phyloP scores from a whole-genome alignment of 805 yeast genomes.

The Kodamaea kaohsiungensis region DNA sequence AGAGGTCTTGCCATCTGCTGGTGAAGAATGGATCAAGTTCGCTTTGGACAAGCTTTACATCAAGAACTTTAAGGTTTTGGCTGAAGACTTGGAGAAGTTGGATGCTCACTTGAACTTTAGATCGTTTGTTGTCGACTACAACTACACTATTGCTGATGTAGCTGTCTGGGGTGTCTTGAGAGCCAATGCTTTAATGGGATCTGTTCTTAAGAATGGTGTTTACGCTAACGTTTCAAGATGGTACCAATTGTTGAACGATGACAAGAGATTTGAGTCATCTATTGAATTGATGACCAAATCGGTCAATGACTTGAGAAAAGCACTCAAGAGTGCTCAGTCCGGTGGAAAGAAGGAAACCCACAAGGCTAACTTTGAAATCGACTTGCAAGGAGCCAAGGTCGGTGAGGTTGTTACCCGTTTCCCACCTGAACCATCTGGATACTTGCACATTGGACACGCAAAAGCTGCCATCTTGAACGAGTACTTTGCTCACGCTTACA shows the following conservation, averaged over 20 bases:
- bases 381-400: constrained; percentile 83
- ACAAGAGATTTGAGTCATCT: constrained; percentile 65
- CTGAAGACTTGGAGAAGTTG: constrained; percentile 73
- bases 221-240: constrained; percentile 90
- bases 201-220: constrained; percentile 80
- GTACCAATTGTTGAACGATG: constrained; percentile 77
- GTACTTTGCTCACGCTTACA: constrained; percentile 92
- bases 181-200: constrained; percentile 90
- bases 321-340: constrained; percentile 47
- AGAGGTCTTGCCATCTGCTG: constrained; percentile 1
- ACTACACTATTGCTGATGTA: constrained; percentile 75
- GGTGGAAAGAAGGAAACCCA: constrained; percentile 72
- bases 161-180: constrained; percentile 93
- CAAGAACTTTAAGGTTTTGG: constrained; percentile 86
- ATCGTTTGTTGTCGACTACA: constrained; percentile 70
- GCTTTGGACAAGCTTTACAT: constrained; percentile 69
- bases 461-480: constrained; percentile 97
- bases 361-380: constrained; percentile 94
- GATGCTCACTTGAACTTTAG: constrained; percentile 85
- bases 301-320: constrained; percentile 71
- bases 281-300: constrained; percentile 69
- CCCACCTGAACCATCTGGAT: constrained; percentile 99
- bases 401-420: constrained; percentile 98
- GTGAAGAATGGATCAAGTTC: constrained; percentile 58
- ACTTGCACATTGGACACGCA: constrained; percentile 98